Evolutionary conservation across 2,329 filamentous ascomycete species (phyloP).

Genomic region (Spiromastix sp.): DNA sequence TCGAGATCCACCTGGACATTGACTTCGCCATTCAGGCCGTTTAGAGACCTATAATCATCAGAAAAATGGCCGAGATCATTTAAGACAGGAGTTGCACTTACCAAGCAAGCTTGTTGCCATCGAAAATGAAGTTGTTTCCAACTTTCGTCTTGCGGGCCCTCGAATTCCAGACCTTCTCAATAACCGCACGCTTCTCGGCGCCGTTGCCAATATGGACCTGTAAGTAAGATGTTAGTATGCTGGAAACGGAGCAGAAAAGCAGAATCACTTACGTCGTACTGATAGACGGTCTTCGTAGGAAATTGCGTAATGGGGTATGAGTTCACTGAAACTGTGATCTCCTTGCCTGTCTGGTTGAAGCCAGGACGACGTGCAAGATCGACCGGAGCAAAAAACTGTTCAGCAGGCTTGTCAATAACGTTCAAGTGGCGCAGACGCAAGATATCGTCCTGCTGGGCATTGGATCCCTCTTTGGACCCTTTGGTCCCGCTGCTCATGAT

Average conservation of each 20-base stretch:
- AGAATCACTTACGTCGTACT: constrained; percentile 65
- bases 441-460: constrained; percentile 1
- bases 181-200: constrained; percentile 52
- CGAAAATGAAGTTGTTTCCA: constrained; percentile 57
- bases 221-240: background rate
- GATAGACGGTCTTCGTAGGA: constrained; percentile 55
- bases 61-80: no score
- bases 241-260: background rate
- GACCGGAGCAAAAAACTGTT: constrained; percentile 15
- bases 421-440: constrained; percentile 6
- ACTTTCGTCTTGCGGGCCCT: constrained; percentile 47
- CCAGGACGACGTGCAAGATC: constrained; percentile 38
- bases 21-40: constrained; percentile 33
- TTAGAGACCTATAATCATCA: constrained; percentile 26
- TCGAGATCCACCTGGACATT: constrained; percentile 63
- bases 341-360: constrained; percentile 49
- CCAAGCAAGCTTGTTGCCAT: constrained; percentile 83
- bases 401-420: constrained; percentile 9
- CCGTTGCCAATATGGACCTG: constrained; percentile 58
- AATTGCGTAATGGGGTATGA: constrained; percentile 59
- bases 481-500: background rate
- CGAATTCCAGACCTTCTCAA: constrained; percentile 69
- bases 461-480: no score
- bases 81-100: constrained; percentile 35
- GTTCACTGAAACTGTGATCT: constrained; percentile 54